Evolutionary conservation across 176 grass and related monocot genomes (phyloP), one percentile per base, ranked within the genome.

Genomic region (Lolium rigidum): DNA sequence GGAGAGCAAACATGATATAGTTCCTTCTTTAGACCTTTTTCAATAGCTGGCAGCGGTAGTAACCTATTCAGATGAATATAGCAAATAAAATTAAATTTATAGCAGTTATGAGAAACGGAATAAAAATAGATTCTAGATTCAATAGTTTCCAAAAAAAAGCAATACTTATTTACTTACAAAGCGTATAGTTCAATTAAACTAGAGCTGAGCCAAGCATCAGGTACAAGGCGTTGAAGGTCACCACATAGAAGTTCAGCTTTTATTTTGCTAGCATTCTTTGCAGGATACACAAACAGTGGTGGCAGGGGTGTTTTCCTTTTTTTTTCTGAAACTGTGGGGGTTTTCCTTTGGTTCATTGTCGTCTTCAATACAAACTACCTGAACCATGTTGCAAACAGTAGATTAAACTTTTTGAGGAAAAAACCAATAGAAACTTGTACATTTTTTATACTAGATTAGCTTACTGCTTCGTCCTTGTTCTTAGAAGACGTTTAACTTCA

Each of bases 321-420:
- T n/a, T n/a, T n/a, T n/a, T n/a, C n/a, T n/a, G n/a, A n/a, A n/a
- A n/a, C n/a, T n/a, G n/a, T 66, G 25, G 1, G 10, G 10, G 7
- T 14, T 39, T 39, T 2, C 38, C 9, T 5, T 64, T 31, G 1
- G 62, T 35, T 64, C 11, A 24, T 0, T 28, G 24, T 3, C 61
- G 24, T 64, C 61, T 64, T 28, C 24, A 9, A 64, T 11, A 63
- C 1, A 1, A 28, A 14, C 12, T 64, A 65, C 25, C 13, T 35
- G 5, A 66, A 66, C 11, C 26, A 35, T 66, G 63, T 66, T 66
- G 63, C 26, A 66, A 66, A 66, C 24, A 31, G 7, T 65, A 65
- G 62, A 65, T 65, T 65, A 65, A 65, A 65, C 62, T 65, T 25
- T 4, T 65, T 11, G 10, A 65, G 62, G 24, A 65, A 65, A 65